phyloP scores from a whole-genome alignment of 768 basidiomycete species.

The Pleurotus cornucopiae region DNA sequence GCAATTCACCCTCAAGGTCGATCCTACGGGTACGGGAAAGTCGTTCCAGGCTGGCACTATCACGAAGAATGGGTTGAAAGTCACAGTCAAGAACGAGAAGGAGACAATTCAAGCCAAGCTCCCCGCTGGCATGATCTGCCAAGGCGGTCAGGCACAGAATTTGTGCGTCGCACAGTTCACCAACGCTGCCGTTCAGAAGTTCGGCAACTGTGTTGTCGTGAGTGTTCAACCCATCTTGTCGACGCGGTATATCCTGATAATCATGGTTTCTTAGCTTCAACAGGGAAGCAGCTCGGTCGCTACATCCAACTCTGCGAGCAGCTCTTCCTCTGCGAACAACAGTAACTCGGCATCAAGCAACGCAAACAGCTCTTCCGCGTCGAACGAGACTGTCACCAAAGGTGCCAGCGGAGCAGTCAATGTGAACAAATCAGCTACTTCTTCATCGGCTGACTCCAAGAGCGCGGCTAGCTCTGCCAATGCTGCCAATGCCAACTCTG shows the following conservation, averaged over 20 bases:
- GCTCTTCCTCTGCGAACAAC: background rate
- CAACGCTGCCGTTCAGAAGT: slow-evolving; percentile 37
- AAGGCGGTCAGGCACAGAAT: slow-evolving; percentile 39
- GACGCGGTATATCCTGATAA: too few species aligned
- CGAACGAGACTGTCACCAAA: background rate
- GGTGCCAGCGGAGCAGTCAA: slow-evolving; percentile 4
- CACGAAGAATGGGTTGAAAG: slow-evolving; percentile 41
- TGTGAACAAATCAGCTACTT: background rate
- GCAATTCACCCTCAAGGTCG: slow-evolving; percentile 38
- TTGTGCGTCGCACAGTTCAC: slow-evolving; percentile 50
- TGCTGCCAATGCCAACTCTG: slow-evolving; percentile 1
- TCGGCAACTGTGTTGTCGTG: slow-evolving; percentile 53
- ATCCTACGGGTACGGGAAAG: slow-evolving; percentile 37
- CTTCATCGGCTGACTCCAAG: background rate
- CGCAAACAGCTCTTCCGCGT: background rate
- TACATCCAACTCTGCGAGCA: slow-evolving; percentile 2
- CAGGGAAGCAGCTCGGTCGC: slow-evolving; percentile 5
- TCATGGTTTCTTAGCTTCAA: background rate
- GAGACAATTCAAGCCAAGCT: slow-evolving; percentile 39
- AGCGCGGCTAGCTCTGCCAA: background rate
- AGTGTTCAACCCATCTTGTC: background rate
- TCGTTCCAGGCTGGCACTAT: slow-evolving; percentile 34
- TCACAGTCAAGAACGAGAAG: slow-evolving; percentile 33
- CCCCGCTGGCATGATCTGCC: slow-evolving; percentile 45
- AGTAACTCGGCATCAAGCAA: background rate